These are phyloP conservation scores for Groenewaldozyma sp. DNA, from an alignment of 1,139 yeast species.

Conservation along the genomic window DNA sequence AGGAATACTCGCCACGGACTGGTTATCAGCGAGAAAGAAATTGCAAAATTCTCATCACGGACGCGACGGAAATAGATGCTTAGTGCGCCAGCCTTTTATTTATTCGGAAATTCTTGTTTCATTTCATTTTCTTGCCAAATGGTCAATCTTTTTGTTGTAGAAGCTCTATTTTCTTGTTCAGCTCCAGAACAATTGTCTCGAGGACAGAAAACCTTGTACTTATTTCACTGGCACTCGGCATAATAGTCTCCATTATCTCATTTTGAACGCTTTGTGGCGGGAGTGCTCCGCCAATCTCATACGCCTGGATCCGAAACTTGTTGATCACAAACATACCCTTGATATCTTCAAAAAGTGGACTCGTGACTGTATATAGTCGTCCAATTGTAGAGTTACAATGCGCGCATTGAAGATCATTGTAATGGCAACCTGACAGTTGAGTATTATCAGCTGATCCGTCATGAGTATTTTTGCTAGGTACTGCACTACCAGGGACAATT, in stretches of 20 bases:
- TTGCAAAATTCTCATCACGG: constrained; percentile 29
- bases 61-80: constrained; percentile 4
- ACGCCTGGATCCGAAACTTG: constrained; percentile 8
- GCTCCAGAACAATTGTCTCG: constrained; percentile 12
- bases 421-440: constrained; percentile 12
- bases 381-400: constrained; percentile 12
- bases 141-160: constrained; percentile 3
- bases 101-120: too few species aligned
- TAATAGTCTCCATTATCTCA: constrained; percentile 8
- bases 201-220: constrained; percentile 12
- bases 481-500: constrained; percentile 6
- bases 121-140: neutral
- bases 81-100: neutral
- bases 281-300: constrained; percentile 10
- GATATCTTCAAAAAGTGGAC: constrained; percentile 11
- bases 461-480: constrained; percentile 4
- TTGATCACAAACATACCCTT: constrained; percentile 14
- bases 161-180: constrained; percentile 10
- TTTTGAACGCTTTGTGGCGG: neutral
- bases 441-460: constrained; percentile 1
- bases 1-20: constrained; percentile 74
- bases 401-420: constrained; percentile 11
- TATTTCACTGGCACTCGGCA: constrained; percentile 14
- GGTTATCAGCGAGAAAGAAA: constrained; percentile 61
- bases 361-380: constrained; percentile 13